Conservation (phyloP, 305 asterid genomes). For the Rubia peregrina region DNA sequence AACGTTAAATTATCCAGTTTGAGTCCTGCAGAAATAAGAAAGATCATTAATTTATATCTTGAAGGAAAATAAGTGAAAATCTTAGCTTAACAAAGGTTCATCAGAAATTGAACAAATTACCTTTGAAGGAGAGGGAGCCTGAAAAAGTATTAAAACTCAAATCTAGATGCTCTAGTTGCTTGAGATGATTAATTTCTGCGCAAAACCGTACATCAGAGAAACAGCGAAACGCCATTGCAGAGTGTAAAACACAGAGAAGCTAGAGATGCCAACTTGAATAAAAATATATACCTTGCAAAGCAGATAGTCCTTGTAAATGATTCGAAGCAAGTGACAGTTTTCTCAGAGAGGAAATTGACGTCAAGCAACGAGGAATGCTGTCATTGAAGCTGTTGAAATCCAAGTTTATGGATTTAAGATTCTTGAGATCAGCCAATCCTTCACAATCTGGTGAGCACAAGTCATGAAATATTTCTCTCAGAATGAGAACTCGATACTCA, state of each 20-base stretch:
- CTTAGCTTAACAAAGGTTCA: not conserved
- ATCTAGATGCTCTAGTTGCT: constrained; percentile 5
- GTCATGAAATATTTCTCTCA: too few species aligned
- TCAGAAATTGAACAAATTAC: not conserved
- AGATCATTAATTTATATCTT: not conserved
- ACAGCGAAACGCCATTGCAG: not conserved
- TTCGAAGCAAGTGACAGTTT: not conserved
- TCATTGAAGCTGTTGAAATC: not conserved
- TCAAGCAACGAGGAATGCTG: not conserved
- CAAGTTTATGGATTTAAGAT: not conserved
- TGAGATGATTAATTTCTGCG: not conserved
- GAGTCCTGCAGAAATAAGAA: not conserved
- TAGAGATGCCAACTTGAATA: not conserved
- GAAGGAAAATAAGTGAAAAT: not conserved
- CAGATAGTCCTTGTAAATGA: not conserved
- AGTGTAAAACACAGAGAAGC: not conserved
- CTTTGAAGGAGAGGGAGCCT: not conserved
- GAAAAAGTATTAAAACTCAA: not conserved
- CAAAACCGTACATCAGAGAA: not conserved
- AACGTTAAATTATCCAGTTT: not conserved
- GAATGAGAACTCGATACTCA: not conserved
- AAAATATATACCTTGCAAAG: not conserved
- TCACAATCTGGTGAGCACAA: not conserved
- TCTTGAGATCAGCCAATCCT: constrained; percentile 4
- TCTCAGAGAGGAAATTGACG: not conserved